Evolutionary conservation across 75 land plant genomes (phyloP), one percentile per base, ranked within the genome.

Genomic region (Pinus tabuliformis): DNA sequence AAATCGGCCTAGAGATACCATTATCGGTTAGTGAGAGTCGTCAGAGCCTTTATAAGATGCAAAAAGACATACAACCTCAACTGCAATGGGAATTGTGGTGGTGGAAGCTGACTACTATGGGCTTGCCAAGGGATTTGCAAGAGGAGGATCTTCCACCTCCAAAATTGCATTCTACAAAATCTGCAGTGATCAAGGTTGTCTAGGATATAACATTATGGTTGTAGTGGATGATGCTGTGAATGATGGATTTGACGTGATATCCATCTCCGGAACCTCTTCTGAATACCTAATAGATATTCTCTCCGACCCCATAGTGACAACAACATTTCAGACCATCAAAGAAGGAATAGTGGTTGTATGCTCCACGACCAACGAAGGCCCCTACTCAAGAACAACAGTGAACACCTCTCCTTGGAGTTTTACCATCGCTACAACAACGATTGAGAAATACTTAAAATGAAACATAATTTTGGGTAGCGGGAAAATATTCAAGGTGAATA

Each of bases 181-280:
- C 0, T 95, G 96, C 78, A 71, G 83, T 22, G 52, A 58, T 0
- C 22, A 21, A 28, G 95, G 84, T 13, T 95, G 98, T 74, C 62
- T 54, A 3, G 90, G 86, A 1, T 84, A 93, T 0, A 79, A 82
- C 18, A 89, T 93, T 30, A 70, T 95, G 0, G 81, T 89, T 2
- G 98, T 87, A 13, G 77, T 95, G 36, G 96, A 95, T 62, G 94
- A 89, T 63, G 96, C 96, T 0, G 82, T 93, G 12, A 73, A 82
- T 3, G 98, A 95, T 54, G 98, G 98, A 0, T 92, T 91, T 11
- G 94, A 95, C 57, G 80, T 93, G 5, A 63, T 95, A 5, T 90
- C 93, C 1, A n/a, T 90, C 2, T 92, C 95, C 0, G 93, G 95
- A 12, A 74, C 85, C 5, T 70, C 78, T 12, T 16, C 84, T 4